These are phyloP conservation scores for Fusarium sp. DNA, from an alignment of 2,329 filamentous ascomycete species.

Conservation along the genomic window DNA sequence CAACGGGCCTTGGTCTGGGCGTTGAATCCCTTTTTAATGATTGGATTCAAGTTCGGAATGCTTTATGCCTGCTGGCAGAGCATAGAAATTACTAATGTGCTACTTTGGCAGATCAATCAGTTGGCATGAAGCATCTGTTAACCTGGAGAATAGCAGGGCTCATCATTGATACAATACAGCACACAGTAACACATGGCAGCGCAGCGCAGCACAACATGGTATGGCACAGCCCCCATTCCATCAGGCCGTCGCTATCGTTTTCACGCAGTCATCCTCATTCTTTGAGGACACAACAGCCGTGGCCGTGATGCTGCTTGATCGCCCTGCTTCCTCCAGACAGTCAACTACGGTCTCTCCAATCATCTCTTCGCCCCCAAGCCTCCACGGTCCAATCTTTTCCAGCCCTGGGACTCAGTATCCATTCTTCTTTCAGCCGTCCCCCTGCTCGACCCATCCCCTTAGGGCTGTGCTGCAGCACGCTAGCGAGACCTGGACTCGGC, in stretches of 20 bases:
- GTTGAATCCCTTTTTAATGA: neutral
- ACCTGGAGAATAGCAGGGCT: neutral
- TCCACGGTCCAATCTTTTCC: constrained; percentile 13
- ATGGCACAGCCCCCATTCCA: constrained; percentile 23
- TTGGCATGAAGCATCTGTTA: neutral
- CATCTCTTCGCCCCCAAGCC: constrained; percentile 14
- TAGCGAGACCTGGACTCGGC: constrained; percentile 30
- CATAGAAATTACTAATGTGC: neutral
- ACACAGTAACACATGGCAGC: neutral
- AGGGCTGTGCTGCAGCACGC: constrained; percentile 38
- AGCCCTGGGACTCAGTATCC: constrained; percentile 15
- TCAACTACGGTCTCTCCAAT: constrained; percentile 17
- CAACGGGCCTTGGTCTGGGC: constrained; percentile 1
- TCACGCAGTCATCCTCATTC: constrained; percentile 18
- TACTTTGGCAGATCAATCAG: neutral
- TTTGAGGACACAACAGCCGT: neutral
- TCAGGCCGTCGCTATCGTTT: neutral
- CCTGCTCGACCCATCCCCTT: constrained; percentile 22
- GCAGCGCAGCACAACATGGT: neutral
- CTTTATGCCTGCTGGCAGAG: neutral
- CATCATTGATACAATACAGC: neutral
- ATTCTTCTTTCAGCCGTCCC: constrained; percentile 7
- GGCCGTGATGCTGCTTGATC: constrained; percentile 3
- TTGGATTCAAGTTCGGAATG: neutral
- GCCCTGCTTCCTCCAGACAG: neutral